Conservation (phyloP, 495 filamentous ascomycete genomes). For the Neurospora cerealis region DNA sequence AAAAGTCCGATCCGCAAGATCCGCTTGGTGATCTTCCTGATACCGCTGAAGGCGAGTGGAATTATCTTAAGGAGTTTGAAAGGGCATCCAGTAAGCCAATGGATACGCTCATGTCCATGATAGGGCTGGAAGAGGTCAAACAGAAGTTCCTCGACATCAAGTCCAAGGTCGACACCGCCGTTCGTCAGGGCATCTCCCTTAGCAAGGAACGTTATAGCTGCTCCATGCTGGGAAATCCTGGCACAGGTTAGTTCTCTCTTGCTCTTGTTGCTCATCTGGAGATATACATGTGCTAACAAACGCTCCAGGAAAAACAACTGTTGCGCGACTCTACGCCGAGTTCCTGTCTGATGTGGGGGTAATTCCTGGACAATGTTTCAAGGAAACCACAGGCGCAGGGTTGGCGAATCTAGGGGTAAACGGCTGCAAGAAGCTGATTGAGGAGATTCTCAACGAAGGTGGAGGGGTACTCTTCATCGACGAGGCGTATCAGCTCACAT, state of each 20-base stretch:
- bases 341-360: slow-evolving; percentile 54
- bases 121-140: slow-evolving; percentile 67
- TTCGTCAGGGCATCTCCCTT: slow-evolving; percentile 48
- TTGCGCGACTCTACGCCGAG: slow-evolving; percentile 65
- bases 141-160: slow-evolving; percentile 54
- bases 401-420: slow-evolving; percentile 54
- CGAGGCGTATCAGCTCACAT: slow-evolving; percentile 66
- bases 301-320: slow-evolving; percentile 64
- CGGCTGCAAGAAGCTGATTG: slow-evolving; percentile 48
- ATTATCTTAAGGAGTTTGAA: slow-evolving; percentile 44
- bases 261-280: neutral
- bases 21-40: neutral
- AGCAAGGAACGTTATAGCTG: slow-evolving; percentile 51
- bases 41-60: slow-evolving; percentile 46
- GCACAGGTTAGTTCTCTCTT: slow-evolving; percentile 47
- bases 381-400: slow-evolving; percentile 60
- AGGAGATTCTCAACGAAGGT: slow-evolving; percentile 41
- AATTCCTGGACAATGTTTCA: slow-evolving; percentile 42
- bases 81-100: slow-evolving; percentile 43
- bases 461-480: slow-evolving; percentile 71
- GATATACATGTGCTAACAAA: neutral
- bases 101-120: slow-evolving; percentile 59
- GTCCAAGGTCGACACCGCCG: slow-evolving; percentile 49
- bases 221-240: slow-evolving; percentile 67
- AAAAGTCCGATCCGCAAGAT: neutral